Conservation (phyloP, 306 rosid genomes). For the Cicer bijugum region DNA sequence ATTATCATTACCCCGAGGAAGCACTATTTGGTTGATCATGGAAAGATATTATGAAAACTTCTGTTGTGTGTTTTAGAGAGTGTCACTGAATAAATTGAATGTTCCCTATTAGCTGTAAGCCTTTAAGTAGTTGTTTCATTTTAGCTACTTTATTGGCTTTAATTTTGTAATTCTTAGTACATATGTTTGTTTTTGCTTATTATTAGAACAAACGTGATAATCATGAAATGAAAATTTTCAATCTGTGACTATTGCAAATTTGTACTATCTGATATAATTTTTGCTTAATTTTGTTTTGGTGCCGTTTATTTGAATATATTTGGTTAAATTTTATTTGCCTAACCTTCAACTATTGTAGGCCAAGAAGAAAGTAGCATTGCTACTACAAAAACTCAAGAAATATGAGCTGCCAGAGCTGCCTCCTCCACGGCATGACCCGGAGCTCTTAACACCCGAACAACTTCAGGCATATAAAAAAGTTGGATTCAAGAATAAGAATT, state of each 20-base stretch:
- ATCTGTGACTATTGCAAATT: conserved; percentile 13
- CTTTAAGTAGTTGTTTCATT: conserved; percentile 11
- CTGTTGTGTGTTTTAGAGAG: neutral
- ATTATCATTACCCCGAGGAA: conserved; percentile 5
- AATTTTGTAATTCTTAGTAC: conserved; percentile 26
- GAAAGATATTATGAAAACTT: neutral
- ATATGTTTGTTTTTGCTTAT: neutral
- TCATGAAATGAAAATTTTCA: conserved; percentile 22
- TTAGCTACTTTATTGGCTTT: conserved; percentile 29
- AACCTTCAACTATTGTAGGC: conserved; percentile 62
- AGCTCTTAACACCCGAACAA: conserved; percentile 82
- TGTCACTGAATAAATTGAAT: conserved; percentile 5
- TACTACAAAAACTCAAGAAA: conserved; percentile 89
- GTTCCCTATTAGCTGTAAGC: conserved; percentile 8
- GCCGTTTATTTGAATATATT: conserved; percentile 14
- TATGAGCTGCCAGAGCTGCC: conserved; percentile 95
- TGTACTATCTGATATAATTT: conserved; percentile 13
- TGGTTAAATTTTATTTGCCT: conserved; percentile 35
- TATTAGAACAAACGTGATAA: neutral
- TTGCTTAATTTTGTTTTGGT: conserved; percentile 21
- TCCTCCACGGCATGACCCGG: conserved; percentile 88
- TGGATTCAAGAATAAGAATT: conserved; percentile 92
- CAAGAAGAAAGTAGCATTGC: conserved; percentile 92
- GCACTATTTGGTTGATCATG: neutral
- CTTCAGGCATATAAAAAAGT: conserved; percentile 89